These are phyloP conservation scores for Phoenix roebelenii DNA, from an alignment of 176 grass and related monocot genomes.

Conservation along the genomic window DNA sequence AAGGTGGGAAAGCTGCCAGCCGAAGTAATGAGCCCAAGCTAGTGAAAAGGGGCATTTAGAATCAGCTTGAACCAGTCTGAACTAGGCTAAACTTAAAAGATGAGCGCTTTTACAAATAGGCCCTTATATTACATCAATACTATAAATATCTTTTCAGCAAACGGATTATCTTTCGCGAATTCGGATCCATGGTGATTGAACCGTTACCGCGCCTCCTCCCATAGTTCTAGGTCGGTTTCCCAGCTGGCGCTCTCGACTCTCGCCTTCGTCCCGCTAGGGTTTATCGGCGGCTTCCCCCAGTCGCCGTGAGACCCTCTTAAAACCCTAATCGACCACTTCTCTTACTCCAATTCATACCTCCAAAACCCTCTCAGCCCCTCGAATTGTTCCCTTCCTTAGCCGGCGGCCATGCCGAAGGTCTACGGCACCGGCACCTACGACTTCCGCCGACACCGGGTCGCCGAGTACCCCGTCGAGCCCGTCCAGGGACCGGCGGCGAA, in stretches of 20 bases:
- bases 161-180: no score
- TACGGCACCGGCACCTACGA: constrained; percentile 83
- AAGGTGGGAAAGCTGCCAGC: no score
- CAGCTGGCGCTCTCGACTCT: not conserved
- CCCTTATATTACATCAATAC: no score
- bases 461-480: constrained; percentile 62
- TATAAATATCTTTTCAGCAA: no score
- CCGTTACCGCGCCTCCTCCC: no score
- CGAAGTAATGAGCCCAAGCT: no score
- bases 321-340: constrained; percentile 1
- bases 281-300: not conserved
- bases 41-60: no score
- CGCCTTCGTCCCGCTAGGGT: not conserved
- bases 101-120: no score
- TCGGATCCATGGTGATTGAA: no score
- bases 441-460: constrained; percentile 84
- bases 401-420: constrained; percentile 74
- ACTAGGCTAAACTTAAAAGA: no score
- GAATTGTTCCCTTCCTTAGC: not conserved
- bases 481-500: constrained; percentile 1
- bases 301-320: not conserved
- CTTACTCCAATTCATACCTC: not conserved
- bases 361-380: not conserved
- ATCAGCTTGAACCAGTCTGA: no score
- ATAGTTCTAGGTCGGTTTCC: not conserved